These are phyloP conservation scores for Ophiognomonia clavigignenti-juglandacearum DNA, from an alignment of 2,329 filamentous ascomycete species.

Conservation along the genomic window DNA sequence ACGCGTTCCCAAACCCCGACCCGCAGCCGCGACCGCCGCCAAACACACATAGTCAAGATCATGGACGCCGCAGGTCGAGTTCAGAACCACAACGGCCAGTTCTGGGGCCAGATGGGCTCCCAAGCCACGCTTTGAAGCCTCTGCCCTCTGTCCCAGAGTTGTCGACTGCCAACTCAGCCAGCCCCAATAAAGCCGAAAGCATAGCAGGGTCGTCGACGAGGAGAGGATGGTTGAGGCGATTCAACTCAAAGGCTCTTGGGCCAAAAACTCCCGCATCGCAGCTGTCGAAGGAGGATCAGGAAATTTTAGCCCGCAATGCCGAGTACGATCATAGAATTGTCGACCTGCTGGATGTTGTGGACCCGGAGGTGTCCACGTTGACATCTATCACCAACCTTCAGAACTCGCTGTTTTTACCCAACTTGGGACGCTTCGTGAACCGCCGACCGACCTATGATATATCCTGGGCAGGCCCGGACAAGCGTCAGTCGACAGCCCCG, in stretches of 20 bases:
- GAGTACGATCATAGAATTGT: constrained; percentile 25
- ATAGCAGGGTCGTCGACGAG: not conserved
- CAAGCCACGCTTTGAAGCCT: not conserved
- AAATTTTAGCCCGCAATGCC: not conserved
- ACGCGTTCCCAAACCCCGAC: not conserved
- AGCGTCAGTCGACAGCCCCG: constrained; percentile 12
- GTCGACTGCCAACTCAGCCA: not conserved
- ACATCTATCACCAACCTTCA: constrained; percentile 85
- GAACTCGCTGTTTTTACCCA: constrained; percentile 82
- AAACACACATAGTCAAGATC: not conserved
- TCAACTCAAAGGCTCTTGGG: not conserved
- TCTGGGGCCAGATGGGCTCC: constrained; percentile 12
- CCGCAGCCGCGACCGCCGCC: not conserved
- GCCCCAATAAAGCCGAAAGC: not conserved
- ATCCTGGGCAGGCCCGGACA: constrained; percentile 32
- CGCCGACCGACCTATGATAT: constrained; percentile 74
- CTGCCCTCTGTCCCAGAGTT: constrained; percentile 14
- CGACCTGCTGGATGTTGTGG: constrained; percentile 34
- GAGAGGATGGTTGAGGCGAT: constrained; percentile 4
- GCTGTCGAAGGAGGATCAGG: not conserved
- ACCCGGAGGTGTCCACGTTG: constrained; percentile 77
- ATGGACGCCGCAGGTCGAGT: constrained; percentile 20
- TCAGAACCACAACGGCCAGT: constrained; percentile 21
- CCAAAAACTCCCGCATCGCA: not conserved
- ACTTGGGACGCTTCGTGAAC: constrained; percentile 72